Conservation (phyloP, 805 yeast genomes). For the Debaryomyces hansenii region DNA sequence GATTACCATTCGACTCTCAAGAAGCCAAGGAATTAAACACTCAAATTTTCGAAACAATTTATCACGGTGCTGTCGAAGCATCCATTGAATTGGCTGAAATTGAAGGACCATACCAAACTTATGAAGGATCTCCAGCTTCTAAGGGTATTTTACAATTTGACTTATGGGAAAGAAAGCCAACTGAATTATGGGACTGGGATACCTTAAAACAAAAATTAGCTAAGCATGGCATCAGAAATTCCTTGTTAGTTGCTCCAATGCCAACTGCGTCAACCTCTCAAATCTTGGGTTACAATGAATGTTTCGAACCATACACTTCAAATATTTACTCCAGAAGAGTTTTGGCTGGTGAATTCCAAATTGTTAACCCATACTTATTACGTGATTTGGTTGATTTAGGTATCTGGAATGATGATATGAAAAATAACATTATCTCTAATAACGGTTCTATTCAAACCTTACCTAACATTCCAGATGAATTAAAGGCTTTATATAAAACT, state of each 20-base stretch:
- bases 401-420: constrained; percentile 58
- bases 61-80: constrained; percentile 59
- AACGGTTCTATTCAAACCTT: constrained; percentile 59
- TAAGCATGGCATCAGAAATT: constrained; percentile 55
- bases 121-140: constrained; percentile 60
- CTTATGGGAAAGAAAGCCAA: constrained; percentile 59
- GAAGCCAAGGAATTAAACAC: constrained; percentile 57
- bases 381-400: constrained; percentile 60
- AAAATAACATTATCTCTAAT: constrained; percentile 53
- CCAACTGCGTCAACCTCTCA: constrained; percentile 69
- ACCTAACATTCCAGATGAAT: constrained; percentile 53
- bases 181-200: constrained; percentile 62
- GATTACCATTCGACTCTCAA: constrained; percentile 58
- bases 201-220: constrained; percentile 48
- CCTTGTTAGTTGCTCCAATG: constrained; percentile 64
- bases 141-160: constrained; percentile 58
- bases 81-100: constrained; percentile 52
- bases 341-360: constrained; percentile 63
- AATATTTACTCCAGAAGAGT: constrained; percentile 64
- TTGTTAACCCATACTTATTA: constrained; percentile 59
- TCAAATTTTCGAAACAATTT: constrained; percentile 61
- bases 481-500: constrained; percentile 56
- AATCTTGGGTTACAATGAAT: constrained; percentile 60
- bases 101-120: constrained; percentile 53
- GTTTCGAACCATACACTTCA: constrained; percentile 64